Conservation (phyloP, 75 land plant species). For the Sequoiadendron giganteum region DNA sequence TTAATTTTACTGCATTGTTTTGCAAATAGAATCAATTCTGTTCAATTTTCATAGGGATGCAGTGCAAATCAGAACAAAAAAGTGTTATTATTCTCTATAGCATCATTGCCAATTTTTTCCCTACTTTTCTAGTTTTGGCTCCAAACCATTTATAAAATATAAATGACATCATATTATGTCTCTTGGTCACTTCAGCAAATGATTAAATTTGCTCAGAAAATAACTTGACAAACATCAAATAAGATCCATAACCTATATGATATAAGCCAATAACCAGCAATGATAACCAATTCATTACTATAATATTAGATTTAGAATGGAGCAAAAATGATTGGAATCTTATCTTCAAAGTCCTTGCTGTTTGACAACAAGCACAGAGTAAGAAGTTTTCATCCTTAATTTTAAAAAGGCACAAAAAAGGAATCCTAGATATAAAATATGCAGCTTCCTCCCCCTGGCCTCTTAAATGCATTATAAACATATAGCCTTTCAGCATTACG, state of each 20-base stretch:
- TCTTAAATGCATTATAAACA: neutral
- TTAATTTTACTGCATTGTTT: neutral
- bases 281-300: neutral
- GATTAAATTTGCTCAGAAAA: neutral
- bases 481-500: neutral
- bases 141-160: neutral
- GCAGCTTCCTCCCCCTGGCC: too few species aligned
- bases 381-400: neutral
- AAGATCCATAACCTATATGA: neutral
- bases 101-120: neutral
- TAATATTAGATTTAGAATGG: neutral
- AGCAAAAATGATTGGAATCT: neutral
- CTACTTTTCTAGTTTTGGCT: neutral
- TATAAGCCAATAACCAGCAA: neutral
- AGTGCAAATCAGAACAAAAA: neutral
- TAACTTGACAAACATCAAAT: neutral
- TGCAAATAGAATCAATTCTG: neutral
- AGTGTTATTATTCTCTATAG: neutral
- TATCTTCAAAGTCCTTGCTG: neutral
- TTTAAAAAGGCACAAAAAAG: neutral
- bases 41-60: neutral
- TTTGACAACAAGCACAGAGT: neutral
- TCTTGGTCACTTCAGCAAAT: neutral
- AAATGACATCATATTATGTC: neutral
- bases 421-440: neutral